Base-by-base conservation (phyloP, 352 stramenopile species). In the Phytophthora pini region DNA sequence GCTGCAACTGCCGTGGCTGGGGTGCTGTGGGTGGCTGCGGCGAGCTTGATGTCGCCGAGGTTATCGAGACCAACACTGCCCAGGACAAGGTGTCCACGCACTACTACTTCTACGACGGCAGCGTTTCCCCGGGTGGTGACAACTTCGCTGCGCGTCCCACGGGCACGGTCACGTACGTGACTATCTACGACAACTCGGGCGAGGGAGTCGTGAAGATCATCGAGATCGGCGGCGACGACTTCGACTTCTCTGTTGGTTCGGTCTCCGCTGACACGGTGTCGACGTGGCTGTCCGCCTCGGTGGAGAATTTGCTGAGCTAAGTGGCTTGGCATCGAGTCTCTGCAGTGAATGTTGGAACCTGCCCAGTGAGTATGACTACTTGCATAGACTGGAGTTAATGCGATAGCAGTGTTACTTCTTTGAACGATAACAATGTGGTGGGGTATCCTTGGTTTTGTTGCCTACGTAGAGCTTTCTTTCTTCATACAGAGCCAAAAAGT, bases 91-190 rank as follows among this genome's bases (percentile, higher is more conserved):
- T 93, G 13, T 76, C 82, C 13, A 91, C 84, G 3, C 84, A 93
- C 70, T 89, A 91, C 66, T 93, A 93, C 70, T 90, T 88, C 49
- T 87, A 83, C 56, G 81, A 93, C 39, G 79, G 80, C 24, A 74
- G 63, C 20, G 66, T 82, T 20, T 78, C 75, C 1, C 51, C 82
- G 0, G 78, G 79, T 44, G 64, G 66, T 17, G 79, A 88, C 69
- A 88, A 85, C 55, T 88, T 71, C 49, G 74, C 64, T 6, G 45
- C 61, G 2, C 74, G 77, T 9, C 74, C 74, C 0, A 74, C 72
- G 0, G 64, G 79, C 45, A 57, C 51, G 0, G 53, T 73, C 24
- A 88, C 74, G 20, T 86, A 84, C 59, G 75, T 86, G 26, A 84
- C 72, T n/a, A 84, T 88, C 58, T 58, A 80, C 34, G 75, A 87